Base-by-base conservation (phyloP, 257 asterid genomes). In the Ocimum tenuiflorum region DNA sequence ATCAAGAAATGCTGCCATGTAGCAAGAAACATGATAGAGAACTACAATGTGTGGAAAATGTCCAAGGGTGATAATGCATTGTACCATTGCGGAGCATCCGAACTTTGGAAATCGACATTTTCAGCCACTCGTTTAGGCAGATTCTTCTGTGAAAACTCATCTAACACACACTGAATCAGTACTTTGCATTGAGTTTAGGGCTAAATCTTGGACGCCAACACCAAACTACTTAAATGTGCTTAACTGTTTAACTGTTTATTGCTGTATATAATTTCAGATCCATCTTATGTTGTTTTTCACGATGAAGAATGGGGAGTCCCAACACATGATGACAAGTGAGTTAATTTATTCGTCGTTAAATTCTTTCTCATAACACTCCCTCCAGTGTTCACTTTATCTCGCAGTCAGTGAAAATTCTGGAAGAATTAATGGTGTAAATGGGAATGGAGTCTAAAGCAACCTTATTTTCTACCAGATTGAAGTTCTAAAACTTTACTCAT, bases 261-360 rank as follows among this genome's bases (percentile, higher is more conserved):
- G n/a, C n/a, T n/a, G 54, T 48, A 39, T 72, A 19, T 41, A 38
- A 43, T 8, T 36, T 55, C 77, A 83, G 88, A 80, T 75, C 79
- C 71, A 29, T 62, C 60, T 2, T 83, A 83, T 61, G 77, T 69
- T 64, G 60, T 77, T 45, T 83, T 83, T 45, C 88, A 83, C 3
- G 88, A 83, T 19, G 84, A 83, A 59, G 88, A 83, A 73, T 82
- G 88, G 88, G 88, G 88, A 64, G 75, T 82, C 48, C 82, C 88
- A 1, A 75, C 42, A 39, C 85, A 80, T 17, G 79, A 78, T 45
- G 85, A 80, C 63, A 77, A 63, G 85, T 80, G 55, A 66, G 77
- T 51, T 31, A 29, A 22, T 33, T 18, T 19, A 45, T 17, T 42
- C 60, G 29, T 17, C 63, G 11, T 22, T 10, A 36, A 12, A 22